Evolutionary conservation across 2,329 filamentous ascomycete genomes (phyloP).

Genomic region (Ophiosphaerella korrae): DNA sequence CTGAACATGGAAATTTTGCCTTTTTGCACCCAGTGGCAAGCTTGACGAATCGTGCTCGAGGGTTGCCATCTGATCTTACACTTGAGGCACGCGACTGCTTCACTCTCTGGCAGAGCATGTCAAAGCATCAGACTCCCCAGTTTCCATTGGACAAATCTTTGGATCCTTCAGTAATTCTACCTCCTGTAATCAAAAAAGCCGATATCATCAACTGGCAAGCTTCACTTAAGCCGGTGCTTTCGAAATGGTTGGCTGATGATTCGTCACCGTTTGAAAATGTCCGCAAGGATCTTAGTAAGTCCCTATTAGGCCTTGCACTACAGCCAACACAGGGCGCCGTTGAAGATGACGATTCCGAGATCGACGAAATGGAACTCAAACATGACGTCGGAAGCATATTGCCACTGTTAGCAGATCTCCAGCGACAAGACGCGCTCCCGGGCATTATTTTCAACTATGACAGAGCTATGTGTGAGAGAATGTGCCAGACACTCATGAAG

Average conservation of each 20-base stretch:
- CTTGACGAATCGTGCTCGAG: conserved; percentile 65
- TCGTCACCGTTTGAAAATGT: conserved; percentile 60
- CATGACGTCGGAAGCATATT: conserved; percentile 55
- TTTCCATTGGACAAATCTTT: conserved; percentile 59
- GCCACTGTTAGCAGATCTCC: conserved; percentile 64
- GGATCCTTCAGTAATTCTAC: conserved; percentile 56
- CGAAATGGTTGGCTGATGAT: conserved; percentile 63
- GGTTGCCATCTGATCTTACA: conserved; percentile 68
- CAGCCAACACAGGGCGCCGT: conserved; percentile 6
- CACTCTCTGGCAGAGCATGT: conserved; percentile 68
- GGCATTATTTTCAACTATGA: conserved; percentile 81
- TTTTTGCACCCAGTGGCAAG: conserved; percentile 71
- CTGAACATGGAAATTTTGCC: conserved; percentile 56
- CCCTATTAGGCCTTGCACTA: conserved; percentile 14
- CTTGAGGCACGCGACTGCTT: conserved; percentile 75
- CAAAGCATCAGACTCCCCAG: conserved; percentile 57
- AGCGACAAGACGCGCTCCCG: conserved; percentile 69
- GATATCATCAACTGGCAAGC: conserved; percentile 71
- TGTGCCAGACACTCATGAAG: conserved; percentile 58
- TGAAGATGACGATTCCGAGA: conserved; percentile 18
- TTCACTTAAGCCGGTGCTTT: conserved; percentile 63
- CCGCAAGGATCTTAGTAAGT: conserved; percentile 50
- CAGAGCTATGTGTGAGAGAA: conserved; percentile 65
- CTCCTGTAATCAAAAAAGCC: conserved; percentile 64
- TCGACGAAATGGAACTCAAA: conserved; percentile 28